Evolutionary conservation across 345 rosid species (phyloP).

Genomic region (Linum tenue): DNA sequence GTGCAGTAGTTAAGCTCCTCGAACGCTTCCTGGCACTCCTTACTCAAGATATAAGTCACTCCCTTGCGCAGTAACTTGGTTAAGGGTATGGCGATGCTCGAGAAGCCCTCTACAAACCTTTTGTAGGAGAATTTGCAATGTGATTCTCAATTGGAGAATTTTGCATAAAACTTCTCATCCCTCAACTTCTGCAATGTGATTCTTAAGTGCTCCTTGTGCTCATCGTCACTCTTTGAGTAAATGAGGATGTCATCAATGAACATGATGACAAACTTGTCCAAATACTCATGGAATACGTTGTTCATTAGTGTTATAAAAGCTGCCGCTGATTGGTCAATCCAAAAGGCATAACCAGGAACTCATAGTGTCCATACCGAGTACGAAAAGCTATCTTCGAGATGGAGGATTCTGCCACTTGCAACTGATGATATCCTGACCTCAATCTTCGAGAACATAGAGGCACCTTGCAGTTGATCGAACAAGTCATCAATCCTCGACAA

Average conservation of each 20-base stretch:
- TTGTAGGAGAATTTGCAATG: background rate
- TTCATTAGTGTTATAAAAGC: slow-evolving; percentile 1
- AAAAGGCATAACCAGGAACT: slow-evolving; percentile 4
- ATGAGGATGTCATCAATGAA: too few relatives aligned
- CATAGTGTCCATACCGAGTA: slow-evolving; percentile 4
- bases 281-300: too few relatives aligned
- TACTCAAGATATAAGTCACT: too few relatives aligned
- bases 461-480: background rate
- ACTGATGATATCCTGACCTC: background rate
- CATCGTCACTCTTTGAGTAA: too few relatives aligned
- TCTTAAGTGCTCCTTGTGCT: too few relatives aligned
- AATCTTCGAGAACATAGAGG: background rate
- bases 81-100: background rate
- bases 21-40: too few relatives aligned
- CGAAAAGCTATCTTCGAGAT: background rate
- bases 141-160: background rate
- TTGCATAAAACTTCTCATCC: too few relatives aligned
- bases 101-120: background rate
- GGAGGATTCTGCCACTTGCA: background rate
- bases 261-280: too few relatives aligned
- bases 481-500: background rate
- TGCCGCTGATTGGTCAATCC: background rate
- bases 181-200: too few relatives aligned
- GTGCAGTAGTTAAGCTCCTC: too few relatives aligned
- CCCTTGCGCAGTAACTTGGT: too few relatives aligned